Conservation (phyloP, 148 eudicot species). For the Vaccinium darrowii region DNA sequence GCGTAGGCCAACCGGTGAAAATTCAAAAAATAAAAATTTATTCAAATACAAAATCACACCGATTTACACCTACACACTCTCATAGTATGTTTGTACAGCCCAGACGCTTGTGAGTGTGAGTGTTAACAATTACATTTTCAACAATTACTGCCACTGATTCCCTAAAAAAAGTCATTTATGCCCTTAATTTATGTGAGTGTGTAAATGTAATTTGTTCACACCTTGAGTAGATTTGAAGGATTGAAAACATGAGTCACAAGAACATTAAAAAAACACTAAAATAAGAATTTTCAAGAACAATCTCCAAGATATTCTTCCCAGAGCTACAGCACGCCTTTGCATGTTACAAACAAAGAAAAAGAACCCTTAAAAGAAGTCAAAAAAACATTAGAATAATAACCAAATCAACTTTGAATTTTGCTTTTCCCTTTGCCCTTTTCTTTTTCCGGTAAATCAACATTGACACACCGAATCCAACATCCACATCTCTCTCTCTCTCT, state of each 20-base stretch:
- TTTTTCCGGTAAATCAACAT: background rate
- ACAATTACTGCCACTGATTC: background rate
- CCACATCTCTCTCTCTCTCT: background rate
- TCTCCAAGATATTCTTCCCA: slow-evolving; percentile 14
- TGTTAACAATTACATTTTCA: background rate
- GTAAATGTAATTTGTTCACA: background rate
- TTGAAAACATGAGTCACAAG: background rate
- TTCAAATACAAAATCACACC: background rate
- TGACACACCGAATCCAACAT: background rate
- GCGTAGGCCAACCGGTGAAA: background rate
- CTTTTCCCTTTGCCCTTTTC: background rate
- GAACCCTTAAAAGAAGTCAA: background rate
- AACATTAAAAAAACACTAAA: background rate
- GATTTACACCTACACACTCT: background rate
- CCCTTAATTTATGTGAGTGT: no score
- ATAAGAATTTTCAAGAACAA: background rate
- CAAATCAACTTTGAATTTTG: slow-evolving; percentile 11
- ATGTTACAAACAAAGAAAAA: background rate
- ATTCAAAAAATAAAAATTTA: background rate
- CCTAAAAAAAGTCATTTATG: no score
- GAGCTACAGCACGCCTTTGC: slow-evolving; percentile 15
- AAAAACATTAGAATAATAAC: background rate
- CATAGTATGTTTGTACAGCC: no score
- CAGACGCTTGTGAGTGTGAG: no score
- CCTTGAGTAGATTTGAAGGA: background rate